Base-by-base conservation (phyloP, 2,329 filamentous ascomycete species). In the Phaeophleospora eucalypticola region DNA sequence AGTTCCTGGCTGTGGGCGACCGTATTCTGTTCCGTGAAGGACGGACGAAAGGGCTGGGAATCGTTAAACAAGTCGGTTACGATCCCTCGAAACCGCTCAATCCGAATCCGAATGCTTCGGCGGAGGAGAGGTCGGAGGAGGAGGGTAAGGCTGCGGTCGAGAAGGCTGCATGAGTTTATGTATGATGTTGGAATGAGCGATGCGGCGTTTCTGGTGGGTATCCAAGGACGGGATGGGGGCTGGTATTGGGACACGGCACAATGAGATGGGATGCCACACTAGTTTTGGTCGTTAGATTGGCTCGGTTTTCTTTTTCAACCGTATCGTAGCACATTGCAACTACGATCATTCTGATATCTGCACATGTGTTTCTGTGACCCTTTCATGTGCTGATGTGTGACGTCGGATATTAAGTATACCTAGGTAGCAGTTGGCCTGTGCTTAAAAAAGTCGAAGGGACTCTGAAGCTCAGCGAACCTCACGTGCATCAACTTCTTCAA, bases 1-100 rank as follows among this genome's bases (percentile, higher is more conserved):
- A 98, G 70, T 98, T 95, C 58, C 71, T 98, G 10, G 86, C 83
- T 1, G 84, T 89, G 0, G 93, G 93, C 0, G 93, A 97, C 67
- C 78, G 91, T 17, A 80, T 98, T 24, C 72, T 98, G 15, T 98
- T 98, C 75, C 80, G 93, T 35, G 93, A 98, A 71, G 93, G 93
- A 0, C 79, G 89, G 51, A 98, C 93, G 0, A 97, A 97, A 73
- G 93, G 93, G 0, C 72, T 98, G 0, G 93, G 93, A 0, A 96
- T 98, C 53, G 89, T 98, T 41, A 96, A 95, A 67, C 80, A 82
- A 33, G 79, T 97, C 0, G 89, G 89, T 2, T 98, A 97, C 66
- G 89, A 97, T 65, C 76, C 82, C 0, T 66, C 64, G 36, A 68
- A 74, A 36, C 73, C 74, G 2, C 58, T 77, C 43, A 71, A 69